Percentiles rank a stretch among this genome's conserved stretches.
phyloP scores from a whole-genome alignment of 768 basidiomycete species.

The Hypholoma fasciculare region DNA sequence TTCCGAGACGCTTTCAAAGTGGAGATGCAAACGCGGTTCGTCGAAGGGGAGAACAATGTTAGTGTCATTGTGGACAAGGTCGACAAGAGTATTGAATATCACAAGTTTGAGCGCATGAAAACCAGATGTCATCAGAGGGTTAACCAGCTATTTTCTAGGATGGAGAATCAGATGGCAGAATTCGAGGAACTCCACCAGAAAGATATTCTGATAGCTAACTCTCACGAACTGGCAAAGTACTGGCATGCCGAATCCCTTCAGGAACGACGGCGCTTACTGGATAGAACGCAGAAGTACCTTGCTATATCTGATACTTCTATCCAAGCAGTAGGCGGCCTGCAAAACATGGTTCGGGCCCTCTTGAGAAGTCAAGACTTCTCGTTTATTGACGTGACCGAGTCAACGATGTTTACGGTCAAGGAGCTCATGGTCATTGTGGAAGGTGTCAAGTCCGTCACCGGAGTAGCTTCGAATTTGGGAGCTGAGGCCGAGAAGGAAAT shows the following conservation, averaged over 20 bases:
- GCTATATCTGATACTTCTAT: neutral
- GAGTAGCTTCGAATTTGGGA: neutral
- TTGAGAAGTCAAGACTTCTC: slow-evolving; percentile 4
- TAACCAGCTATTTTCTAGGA: neutral
- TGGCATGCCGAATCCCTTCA: neutral
- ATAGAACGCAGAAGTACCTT: neutral
- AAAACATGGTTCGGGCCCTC: slow-evolving; percentile 5
- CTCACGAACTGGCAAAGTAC: neutral
- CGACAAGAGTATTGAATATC: neutral
- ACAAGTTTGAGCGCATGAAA: neutral
- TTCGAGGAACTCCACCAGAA: neutral
- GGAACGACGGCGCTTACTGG: slow-evolving; percentile 3
- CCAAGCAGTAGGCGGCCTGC: neutral
- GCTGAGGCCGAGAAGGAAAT: neutral
- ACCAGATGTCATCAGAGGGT: neutral
- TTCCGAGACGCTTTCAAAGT: neutral
- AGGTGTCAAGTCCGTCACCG: slow-evolving; percentile 1
- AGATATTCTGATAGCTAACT: neutral
- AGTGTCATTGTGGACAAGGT: no score
- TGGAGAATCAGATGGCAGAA: slow-evolving; percentile 1
- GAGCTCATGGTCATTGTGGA: neutral
- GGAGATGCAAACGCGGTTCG: neutral
- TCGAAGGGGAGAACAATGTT: neutral
- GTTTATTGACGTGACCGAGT: neutral
- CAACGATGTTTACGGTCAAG: neutral